Evolutionary conservation across 805 yeast genomes (phyloP), one percentile per base, ranked within the genome.

Genomic region (Sugiyamaella lignohabitans): DNA sequence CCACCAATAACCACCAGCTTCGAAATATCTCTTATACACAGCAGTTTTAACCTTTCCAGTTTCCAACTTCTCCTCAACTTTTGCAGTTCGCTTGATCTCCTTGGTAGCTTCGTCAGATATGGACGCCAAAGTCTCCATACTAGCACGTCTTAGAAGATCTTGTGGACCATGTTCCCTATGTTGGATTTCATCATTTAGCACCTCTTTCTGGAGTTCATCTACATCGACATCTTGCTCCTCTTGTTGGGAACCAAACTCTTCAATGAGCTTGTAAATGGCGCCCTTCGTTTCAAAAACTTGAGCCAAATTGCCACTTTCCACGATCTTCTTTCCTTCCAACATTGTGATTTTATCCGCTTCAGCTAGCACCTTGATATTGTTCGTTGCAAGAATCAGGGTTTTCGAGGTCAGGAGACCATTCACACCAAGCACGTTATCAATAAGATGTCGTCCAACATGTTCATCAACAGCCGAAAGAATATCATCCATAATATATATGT

Each of bases 401-500:
- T 85, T 85, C 17, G 80, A 57, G 32, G 75, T 75, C 56, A 87
- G 69, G 49, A 87, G 68, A 48, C 95, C 95, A 32, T 74, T 68
- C 16, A 84, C 79, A 23, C 94, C 84, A 87, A 58, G 75, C 20
- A 51, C 80, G 6, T 84, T 81, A 56, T 80, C 83, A 56, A 85
- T 80, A 58, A 91, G 71, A 60, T 87, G 93, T 54, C 78, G 79
- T 8, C 95, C 89, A 54, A 91, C 98, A 62, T 91, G 98, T 57
- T 87, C 96, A 68, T 91, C 98, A 38, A 91, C 98, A 23, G 98
- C 98, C 62, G 93, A 84, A 51, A 91, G 88, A 66, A 63, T 86
- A 66, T 91, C 98, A 69, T 91, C 98, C 42, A 91, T 71, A 52
- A 93, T 87, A 43, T 81, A 86, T 55, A 61, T 84, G 84, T 53